These are phyloP conservation scores for Hanseniaspora vineae DNA, from an alignment of 805 yeast species.

Conservation along the genomic window DNA sequence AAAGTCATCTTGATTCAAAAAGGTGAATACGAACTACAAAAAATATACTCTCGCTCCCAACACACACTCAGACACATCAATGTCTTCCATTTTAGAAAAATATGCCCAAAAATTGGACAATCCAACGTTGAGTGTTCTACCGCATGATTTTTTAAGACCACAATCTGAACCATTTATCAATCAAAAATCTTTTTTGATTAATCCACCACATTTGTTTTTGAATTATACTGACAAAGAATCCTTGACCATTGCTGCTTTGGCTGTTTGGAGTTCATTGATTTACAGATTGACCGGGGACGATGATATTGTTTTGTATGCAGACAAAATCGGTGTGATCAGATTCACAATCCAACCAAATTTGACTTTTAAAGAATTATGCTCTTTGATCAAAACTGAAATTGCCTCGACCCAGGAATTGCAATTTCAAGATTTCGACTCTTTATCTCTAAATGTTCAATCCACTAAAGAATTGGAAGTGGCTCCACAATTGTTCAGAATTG, in stretches of 20 bases:
- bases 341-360: constrained; percentile 41
- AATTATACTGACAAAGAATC: constrained; percentile 19
- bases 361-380: constrained; percentile 41
- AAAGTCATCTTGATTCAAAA: too few species aligned
- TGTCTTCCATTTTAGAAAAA: constrained; percentile 25
- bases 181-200: constrained; percentile 33
- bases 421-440: constrained; percentile 33
- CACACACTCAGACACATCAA: too few species aligned
- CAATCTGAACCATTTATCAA: constrained; percentile 54
- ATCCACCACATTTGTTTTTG: constrained; percentile 18
- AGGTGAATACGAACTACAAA: too few species aligned
- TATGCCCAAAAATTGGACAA: constrained; percentile 60
- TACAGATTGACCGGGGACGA: constrained; percentile 88
- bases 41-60: too few species aligned
- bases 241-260: constrained; percentile 4
- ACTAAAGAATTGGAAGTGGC: constrained; percentile 38
- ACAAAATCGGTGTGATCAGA: constrained; percentile 40
- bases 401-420: constrained; percentile 11
- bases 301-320: constrained; percentile 64
- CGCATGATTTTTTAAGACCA: constrained; percentile 78
- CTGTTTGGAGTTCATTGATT: constrained; percentile 47
- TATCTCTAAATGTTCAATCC: constrained; percentile 39
- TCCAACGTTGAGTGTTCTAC: constrained; percentile 78
- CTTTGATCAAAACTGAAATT: constrained; percentile 27
- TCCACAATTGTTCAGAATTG: constrained; percentile 48